Evolutionary conservation across 495 filamentous ascomycete genomes (phyloP).

Genomic region (Aspergillus nanangensis): DNA sequence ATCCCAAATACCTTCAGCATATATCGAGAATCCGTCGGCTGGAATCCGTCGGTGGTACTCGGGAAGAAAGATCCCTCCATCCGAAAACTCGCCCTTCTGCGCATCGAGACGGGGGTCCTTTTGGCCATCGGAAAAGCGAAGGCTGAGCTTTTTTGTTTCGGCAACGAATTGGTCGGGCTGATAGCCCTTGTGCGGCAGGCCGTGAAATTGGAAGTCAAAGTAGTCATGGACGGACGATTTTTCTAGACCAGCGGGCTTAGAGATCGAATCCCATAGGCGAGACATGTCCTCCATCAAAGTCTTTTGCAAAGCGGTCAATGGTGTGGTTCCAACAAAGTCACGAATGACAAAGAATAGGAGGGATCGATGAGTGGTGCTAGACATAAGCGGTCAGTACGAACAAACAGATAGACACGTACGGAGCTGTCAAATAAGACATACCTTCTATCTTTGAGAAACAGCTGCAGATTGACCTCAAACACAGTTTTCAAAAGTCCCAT

Average conservation of each 20-base stretch:
- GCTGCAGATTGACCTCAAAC: conserved; percentile 95
- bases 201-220: conserved; percentile 96
- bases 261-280: conserved; percentile 85
- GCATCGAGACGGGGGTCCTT: conserved; percentile 54
- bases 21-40: conserved; percentile 89
- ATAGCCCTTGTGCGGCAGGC: conserved; percentile 92
- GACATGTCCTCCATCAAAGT: conserved; percentile 87
- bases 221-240: conserved; percentile 89
- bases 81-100: conserved; percentile 60
- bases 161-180: conserved; percentile 87
- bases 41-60: conserved; percentile 96
- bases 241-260: conserved; percentile 85
- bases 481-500: conserved; percentile 98
- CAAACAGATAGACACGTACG: not conserved
- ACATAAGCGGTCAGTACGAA: conserved; percentile 19
- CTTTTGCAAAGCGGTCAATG: conserved; percentile 78
- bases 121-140: conserved; percentile 77
- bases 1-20: conserved; percentile 93
- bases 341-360: conserved; percentile 98
- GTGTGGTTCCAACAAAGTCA: conserved; percentile 89
- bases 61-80: conserved; percentile 79
- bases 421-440: conserved; percentile 38
- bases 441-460: conserved; percentile 93
- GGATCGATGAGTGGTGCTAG: conserved; percentile 80
- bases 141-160: conserved; percentile 74